These are phyloP conservation scores for Miamiensis avidus DNA, from an alignment of 169 alveolate species.

Conservation along the genomic window DNA sequence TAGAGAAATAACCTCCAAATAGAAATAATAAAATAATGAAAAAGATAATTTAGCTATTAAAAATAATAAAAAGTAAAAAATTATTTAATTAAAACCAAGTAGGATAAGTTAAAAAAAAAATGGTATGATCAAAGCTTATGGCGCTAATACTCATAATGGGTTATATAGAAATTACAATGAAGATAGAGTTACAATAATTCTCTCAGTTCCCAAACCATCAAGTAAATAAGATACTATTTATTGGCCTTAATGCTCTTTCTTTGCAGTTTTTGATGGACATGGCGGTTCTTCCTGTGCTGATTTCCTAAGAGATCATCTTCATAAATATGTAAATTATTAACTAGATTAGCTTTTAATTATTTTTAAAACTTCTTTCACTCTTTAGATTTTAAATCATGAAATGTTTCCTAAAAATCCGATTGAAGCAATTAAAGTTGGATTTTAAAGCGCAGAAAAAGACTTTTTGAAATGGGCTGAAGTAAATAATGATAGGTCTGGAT, in stretches of 20 bases:
- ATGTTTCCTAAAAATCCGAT: conserved; percentile 67
- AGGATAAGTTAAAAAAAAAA: not conserved
- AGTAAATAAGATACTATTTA: conserved; percentile 42
- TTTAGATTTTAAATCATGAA: conserved; percentile 18
- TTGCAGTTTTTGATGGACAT: conserved; percentile 89
- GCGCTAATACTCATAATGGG: conserved; percentile 84
- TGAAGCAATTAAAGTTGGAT: conserved; percentile 64
- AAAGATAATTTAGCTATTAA: too few species aligned
- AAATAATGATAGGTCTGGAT: conserved; percentile 76
- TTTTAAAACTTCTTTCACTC: not conserved
- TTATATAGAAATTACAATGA: conserved; percentile 86
- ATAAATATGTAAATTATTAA: conserved; percentile 54
- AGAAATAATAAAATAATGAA: too few species aligned
- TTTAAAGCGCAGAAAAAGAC: conserved; percentile 65
- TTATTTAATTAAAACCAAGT: not conserved
- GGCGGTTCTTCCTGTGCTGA: conserved; percentile 84
- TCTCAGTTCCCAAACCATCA: conserved; percentile 64
- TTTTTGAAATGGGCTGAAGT: conserved; percentile 58
- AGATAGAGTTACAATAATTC: conserved; percentile 81
- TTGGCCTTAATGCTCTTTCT: conserved; percentile 78
- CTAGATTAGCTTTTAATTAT: conserved; percentile 6
- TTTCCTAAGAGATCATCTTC: conserved; percentile 80
- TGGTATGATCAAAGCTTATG: conserved; percentile 76
- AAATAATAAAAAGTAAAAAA: too few species aligned
- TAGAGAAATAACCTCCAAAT: too few species aligned